Conservation (phyloP, 2,329 filamentous ascomycete genomes). For the Rutstroemia sp. region DNA sequence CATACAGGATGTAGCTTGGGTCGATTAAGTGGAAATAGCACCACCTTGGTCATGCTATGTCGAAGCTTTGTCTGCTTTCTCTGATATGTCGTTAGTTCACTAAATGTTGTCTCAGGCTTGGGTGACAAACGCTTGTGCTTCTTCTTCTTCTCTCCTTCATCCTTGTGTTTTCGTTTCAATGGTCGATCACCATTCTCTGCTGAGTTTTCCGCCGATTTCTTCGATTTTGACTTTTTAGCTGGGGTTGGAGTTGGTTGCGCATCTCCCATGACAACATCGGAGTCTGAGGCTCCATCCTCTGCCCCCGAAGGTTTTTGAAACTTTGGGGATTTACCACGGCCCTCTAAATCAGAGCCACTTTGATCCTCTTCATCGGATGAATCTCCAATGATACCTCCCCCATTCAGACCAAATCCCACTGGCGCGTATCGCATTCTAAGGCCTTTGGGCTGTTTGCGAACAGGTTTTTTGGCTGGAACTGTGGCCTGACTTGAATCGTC, state of each 20-base stretch:
- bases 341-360: conserved; percentile 19
- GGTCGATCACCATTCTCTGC: conserved; percentile 7
- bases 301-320: not conserved
- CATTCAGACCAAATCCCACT: conserved; percentile 47
- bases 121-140: conserved; percentile 23
- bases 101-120: not conserved
- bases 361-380: conserved; percentile 11
- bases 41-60: not conserved
- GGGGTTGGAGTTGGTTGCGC: conserved; percentile 7
- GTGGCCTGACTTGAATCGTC: conserved; percentile 29
- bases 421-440: conserved; percentile 62
- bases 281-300: conserved; percentile 2
- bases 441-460: conserved; percentile 59
- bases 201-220: conserved; percentile 8
- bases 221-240: conserved; percentile 4
- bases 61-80: not conserved
- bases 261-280: conserved; percentile 19
- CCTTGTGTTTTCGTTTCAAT: conserved; percentile 22
- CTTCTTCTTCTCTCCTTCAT: conserved; percentile 18
- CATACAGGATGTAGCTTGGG: too few species aligned
- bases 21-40: too few species aligned
- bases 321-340: conserved; percentile 3
- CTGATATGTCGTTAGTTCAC: not conserved
- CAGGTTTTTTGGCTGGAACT: conserved; percentile 41
- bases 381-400: conserved; percentile 34